phyloP scores from a whole-genome alignment of 1,284 basidiomycete species.

The Ustilago esculenta region DNA sequence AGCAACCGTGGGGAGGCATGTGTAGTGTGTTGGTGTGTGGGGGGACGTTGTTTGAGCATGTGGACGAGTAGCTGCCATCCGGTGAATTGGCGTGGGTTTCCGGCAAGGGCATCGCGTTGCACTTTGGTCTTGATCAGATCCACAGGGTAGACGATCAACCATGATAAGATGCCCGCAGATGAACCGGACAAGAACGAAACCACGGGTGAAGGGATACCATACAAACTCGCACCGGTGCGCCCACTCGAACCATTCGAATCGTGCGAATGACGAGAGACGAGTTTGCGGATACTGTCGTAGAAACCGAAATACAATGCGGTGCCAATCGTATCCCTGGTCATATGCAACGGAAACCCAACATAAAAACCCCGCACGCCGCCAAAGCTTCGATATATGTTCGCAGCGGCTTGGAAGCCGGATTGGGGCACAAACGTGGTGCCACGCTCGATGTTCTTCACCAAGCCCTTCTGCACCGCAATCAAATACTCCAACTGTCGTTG shows the following conservation, averaged over 20 bases:
- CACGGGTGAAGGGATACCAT: slow-evolving; percentile 57
- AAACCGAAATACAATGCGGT: slow-evolving; percentile 65
- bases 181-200: slow-evolving; percentile 64
- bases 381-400: slow-evolving; percentile 60
- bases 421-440: slow-evolving; percentile 49
- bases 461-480: slow-evolving; percentile 81
- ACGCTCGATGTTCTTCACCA: slow-evolving; percentile 7
- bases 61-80: slow-evolving; percentile 78
- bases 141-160: slow-evolving; percentile 65
- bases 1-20: too few species aligned
- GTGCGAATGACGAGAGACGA: slow-evolving; percentile 47
- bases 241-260: too few species aligned
- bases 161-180: slow-evolving; percentile 59
- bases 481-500: slow-evolving; percentile 85
- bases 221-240: too few species aligned
- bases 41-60: slow-evolving; percentile 79
- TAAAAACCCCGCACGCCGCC: slow-evolving; percentile 65
- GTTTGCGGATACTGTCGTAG: slow-evolving; percentile 60
- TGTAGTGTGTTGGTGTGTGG: too few species aligned
- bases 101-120: slow-evolving; percentile 85
- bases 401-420: slow-evolving; percentile 60
- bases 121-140: slow-evolving; percentile 89
- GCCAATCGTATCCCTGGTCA: slow-evolving; percentile 56
- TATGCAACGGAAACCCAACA: slow-evolving; percentile 61
- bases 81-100: slow-evolving; percentile 74